Conservation (phyloP, 208 protist species). For the Leishmania tarentolae region DNA sequence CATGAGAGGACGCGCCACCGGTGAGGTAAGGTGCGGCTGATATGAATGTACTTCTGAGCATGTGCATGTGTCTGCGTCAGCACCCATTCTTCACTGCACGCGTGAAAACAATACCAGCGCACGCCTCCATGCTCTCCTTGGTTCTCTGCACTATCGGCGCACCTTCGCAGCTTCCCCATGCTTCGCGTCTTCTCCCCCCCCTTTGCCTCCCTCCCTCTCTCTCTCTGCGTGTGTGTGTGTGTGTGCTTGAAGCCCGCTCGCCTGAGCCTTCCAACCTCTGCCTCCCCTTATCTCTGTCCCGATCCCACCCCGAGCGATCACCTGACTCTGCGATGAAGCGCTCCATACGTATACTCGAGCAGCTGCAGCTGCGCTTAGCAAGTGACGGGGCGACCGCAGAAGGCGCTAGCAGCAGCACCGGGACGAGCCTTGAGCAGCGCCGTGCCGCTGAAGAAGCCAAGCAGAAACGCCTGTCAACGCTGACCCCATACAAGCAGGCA, state of each 20-base stretch:
- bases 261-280: neutral
- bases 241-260: neutral
- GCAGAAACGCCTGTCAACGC: conserved; percentile 26
- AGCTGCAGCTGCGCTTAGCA: conserved; percentile 14
- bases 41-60: neutral
- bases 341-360: conserved; percentile 15
- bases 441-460: conserved; percentile 16
- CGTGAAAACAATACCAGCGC: neutral
- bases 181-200: neutral
- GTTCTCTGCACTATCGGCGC: neutral
- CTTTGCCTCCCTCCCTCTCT: neutral
- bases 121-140: neutral
- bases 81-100: neutral
- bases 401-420: neutral
- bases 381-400: neutral
- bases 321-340: conserved; percentile 19
- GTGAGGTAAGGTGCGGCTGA: neutral
- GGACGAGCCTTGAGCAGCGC: conserved; percentile 4
- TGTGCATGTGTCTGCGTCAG: neutral
- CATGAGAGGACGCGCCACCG: neutral
- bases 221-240: neutral
- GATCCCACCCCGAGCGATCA: neutral
- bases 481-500: conserved; percentile 52
- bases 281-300: too few species aligned
- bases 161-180: neutral